Evolutionary conservation across 371 early-diverging fungal genomes (phyloP).

Genomic region (Cokeromyces recurvatus): DNA sequence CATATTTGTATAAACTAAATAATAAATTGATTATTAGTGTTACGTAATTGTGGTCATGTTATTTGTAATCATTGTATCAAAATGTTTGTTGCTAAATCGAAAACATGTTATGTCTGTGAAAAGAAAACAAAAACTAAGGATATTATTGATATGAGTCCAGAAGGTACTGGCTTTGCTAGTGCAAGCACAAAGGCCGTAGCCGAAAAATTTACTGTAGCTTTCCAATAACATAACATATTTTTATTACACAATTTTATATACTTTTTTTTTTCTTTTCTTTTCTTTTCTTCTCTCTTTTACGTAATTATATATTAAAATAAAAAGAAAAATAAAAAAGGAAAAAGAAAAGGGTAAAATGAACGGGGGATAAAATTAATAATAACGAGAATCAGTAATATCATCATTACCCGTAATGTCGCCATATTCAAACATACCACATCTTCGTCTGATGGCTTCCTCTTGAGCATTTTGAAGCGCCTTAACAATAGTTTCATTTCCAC

Average conservation of each 20-base stretch:
- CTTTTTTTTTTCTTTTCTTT: no score
- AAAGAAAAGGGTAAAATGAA: no score
- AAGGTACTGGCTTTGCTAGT: constrained; percentile 85
- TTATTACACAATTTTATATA: no score
- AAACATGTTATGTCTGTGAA: constrained; percentile 83
- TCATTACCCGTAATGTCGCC: constrained; percentile 86
- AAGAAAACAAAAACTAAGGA: constrained; percentile 66
- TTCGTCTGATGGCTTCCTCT: constrained; percentile 47
- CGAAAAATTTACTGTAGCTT: constrained; percentile 71
- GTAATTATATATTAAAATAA: no score
- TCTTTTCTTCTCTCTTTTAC: no score
- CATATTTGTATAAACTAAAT: no score
- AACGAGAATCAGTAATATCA: constrained; percentile 31
- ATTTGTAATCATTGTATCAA: constrained; percentile 74
- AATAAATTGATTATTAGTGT: constrained; percentile 48
- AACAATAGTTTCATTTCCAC: constrained; percentile 51
- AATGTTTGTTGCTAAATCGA: constrained; percentile 72
- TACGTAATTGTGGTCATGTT: constrained; percentile 85
- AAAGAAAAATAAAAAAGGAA: no score
- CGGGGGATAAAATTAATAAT: constrained; percentile 1
- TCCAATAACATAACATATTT: constrained; percentile 65
- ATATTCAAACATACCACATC: constrained; percentile 83
- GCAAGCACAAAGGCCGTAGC: constrained; percentile 76
- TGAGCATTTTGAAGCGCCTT: constrained; percentile 38
- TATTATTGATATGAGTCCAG: constrained; percentile 69